These are phyloP conservation scores for Macrophomina phaseolina DNA, from an alignment of 2,329 filamentous ascomycete genomes.

Conservation along the genomic window DNA sequence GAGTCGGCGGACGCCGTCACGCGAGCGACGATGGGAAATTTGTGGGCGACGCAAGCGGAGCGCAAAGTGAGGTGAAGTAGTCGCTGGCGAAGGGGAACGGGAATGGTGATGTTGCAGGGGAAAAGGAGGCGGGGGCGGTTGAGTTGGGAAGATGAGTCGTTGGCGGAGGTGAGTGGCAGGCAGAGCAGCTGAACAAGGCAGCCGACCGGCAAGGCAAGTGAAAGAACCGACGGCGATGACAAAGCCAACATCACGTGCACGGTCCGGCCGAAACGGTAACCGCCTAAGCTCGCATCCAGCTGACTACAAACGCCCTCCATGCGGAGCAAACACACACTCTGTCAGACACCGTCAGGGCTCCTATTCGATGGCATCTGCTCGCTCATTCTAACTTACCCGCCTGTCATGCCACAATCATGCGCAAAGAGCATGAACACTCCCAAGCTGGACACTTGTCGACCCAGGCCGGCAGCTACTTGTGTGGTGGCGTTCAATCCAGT, in stretches of 20 bases:
- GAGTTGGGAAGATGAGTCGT: conserved; percentile 7
- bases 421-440: too few relatives aligned
- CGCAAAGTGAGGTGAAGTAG: not conserved
- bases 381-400: too few relatives aligned
- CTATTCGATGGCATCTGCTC: too few relatives aligned
- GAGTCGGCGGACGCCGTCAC: conserved; percentile 16
- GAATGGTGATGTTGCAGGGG: conserved; percentile 11
- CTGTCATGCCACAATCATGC: too few relatives aligned
- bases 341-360: too few relatives aligned
- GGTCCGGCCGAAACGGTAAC: not conserved
- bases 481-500: too few relatives aligned
- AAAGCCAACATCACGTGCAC: not conserved
- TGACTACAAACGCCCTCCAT: not conserved
- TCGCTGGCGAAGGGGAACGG: conserved; percentile 7
- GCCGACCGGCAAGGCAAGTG: not conserved
- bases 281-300: not conserved
- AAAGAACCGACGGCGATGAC: not conserved
- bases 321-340: too few relatives aligned
- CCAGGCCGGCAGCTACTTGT: too few relatives aligned
- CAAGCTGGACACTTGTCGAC: too few relatives aligned
- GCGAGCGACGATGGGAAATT: conserved; percentile 18
- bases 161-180: conserved; percentile 15
- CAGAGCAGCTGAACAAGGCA: not conserved
- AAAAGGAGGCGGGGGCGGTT: conserved; percentile 18
- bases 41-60: not conserved